These are phyloP conservation scores for Nymphaea colorata DNA, from an alignment of 164 flowering plant species.

Conservation along the genomic window DNA sequence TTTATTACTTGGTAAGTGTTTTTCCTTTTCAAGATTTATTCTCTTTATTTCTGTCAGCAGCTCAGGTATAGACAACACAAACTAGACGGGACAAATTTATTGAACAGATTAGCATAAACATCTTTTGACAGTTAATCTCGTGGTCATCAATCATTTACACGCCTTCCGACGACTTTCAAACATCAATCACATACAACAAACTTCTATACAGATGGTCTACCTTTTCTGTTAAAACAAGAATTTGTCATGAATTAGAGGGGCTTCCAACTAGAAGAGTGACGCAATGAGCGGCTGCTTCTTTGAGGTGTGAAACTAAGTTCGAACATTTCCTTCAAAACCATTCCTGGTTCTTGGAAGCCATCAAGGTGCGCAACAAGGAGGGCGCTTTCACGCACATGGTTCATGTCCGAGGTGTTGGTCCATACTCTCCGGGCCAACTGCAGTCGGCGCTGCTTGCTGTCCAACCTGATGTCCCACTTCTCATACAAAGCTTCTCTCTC, in stretches of 20 bases:
- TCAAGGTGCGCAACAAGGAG: conserved; percentile 56
- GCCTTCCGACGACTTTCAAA: background rate
- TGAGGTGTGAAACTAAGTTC: conserved; percentile 80
- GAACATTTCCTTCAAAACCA: conserved; percentile 75
- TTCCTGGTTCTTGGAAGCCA: conserved; percentile 48
- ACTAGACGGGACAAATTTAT: too few species aligned
- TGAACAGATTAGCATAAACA: background rate
- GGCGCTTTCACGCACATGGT: conserved; percentile 66
- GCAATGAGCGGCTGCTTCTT: background rate
- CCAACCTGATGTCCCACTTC: conserved; percentile 65
- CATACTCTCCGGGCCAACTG: conserved; percentile 56
- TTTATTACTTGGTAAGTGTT: too few species aligned
- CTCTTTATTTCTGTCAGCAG: too few species aligned
- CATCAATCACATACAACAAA: background rate
- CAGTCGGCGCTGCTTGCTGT: conserved; percentile 55
- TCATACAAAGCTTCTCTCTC: conserved; percentile 49
- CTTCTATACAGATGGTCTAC: background rate
- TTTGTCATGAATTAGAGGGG: background rate
- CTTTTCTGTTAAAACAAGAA: background rate
- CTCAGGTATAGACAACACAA: too few species aligned
- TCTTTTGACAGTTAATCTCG: background rate
- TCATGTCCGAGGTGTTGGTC: conserved; percentile 45
- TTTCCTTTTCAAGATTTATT: too few species aligned
- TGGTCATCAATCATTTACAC: background rate
- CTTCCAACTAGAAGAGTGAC: background rate